These are phyloP conservation scores for Pterocarpus macrocarpus DNA, from an alignment of 306 rosid species.

Conservation along the genomic window DNA sequence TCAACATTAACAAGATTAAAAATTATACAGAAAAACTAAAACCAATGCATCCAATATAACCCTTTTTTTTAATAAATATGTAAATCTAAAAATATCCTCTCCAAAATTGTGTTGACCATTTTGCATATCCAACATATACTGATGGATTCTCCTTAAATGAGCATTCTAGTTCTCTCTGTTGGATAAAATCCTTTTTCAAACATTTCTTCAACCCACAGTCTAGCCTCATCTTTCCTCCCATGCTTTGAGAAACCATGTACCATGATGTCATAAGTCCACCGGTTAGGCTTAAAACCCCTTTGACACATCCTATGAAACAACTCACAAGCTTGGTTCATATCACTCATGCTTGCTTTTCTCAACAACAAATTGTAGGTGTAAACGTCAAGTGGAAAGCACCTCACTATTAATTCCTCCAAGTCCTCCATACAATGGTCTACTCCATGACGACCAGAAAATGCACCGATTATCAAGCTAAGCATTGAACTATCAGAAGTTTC, in stretches of 20 bases:
- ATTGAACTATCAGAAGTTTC: constrained; percentile 50
- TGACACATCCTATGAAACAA: constrained; percentile 62
- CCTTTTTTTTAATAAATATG: constrained; percentile 18
- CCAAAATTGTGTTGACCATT: constrained; percentile 53
- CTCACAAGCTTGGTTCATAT: constrained; percentile 63
- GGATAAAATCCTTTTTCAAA: constrained; percentile 60
- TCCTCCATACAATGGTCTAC: constrained; percentile 50
- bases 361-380: constrained; percentile 80
- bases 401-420: constrained; percentile 66
- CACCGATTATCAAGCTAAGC: constrained; percentile 68
- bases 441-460: constrained; percentile 63
- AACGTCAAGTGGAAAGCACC: constrained; percentile 71
- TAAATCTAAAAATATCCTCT: constrained; percentile 34
- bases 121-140: constrained; percentile 35
- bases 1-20: constrained; percentile 23
- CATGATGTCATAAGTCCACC: constrained; percentile 72
- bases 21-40: constrained; percentile 30
- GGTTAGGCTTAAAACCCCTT: constrained; percentile 72
- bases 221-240: constrained; percentile 67
- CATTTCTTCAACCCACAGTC: constrained; percentile 65
- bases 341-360: constrained; percentile 52
- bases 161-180: constrained; percentile 14
- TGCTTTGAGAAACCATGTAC: constrained; percentile 61
- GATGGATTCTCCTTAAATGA: constrained; percentile 33
- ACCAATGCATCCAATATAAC: constrained; percentile 40